phyloP scores from a whole-genome alignment of 2,329 filamentous ascomycete species.

The Claviceps capensis region DNA sequence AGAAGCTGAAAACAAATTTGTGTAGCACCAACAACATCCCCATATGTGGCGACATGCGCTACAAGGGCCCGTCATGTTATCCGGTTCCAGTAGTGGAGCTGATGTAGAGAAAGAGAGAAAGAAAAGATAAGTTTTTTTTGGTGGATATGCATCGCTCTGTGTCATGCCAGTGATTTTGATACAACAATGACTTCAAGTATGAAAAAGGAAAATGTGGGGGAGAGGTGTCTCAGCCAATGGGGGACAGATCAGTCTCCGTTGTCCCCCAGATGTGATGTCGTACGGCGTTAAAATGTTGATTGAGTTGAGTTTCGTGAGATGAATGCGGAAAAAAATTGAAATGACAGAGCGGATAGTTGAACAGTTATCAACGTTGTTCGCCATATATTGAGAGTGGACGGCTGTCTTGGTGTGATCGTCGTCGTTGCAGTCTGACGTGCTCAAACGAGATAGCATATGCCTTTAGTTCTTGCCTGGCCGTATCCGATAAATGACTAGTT shows the following conservation, averaged over 20 bases:
- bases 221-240: neutral
- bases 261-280: conserved; percentile 5
- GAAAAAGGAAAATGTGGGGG: conserved; percentile 7
- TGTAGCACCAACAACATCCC: conserved; percentile 15
- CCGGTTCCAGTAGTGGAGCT: conserved; percentile 11
- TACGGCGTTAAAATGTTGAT: conserved; percentile 8
- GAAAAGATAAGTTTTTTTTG: conserved; percentile 4
- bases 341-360: neutral
- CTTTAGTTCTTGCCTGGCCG: conserved; percentile 65
- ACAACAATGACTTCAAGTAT: conserved; percentile 20
- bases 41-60: conserved; percentile 10
- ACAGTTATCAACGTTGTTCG: neutral
- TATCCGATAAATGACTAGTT: conserved; percentile 51
- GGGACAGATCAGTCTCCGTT: neutral
- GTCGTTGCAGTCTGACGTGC: conserved; percentile 51
- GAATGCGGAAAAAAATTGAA: neutral
- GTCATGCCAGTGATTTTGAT: conserved; percentile 30
- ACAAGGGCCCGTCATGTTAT: conserved; percentile 14
- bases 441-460: conserved; percentile 85
- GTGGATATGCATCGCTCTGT: conserved; percentile 38
- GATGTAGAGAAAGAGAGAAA: conserved; percentile 7
- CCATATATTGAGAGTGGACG: neutral
- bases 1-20: conserved; percentile 17
- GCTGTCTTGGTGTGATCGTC: conserved; percentile 36
- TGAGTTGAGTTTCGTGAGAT: conserved; percentile 1